Evolutionary conservation across 2,329 filamentous ascomycete species (phyloP).

Genomic region (Xylaria sp.): DNA sequence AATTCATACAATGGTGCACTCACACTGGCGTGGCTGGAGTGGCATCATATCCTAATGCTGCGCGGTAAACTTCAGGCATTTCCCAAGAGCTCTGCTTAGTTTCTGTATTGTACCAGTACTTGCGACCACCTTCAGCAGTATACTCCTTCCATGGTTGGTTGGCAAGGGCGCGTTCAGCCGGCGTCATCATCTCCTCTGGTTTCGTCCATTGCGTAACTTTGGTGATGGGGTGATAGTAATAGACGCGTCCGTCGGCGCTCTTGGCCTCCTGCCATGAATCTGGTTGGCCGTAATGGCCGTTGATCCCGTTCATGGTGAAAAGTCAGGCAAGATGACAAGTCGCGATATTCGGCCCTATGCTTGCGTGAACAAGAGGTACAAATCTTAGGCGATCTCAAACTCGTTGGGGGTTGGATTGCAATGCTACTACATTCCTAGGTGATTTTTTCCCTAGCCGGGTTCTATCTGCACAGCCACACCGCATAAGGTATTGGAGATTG

Average conservation of each 20-base stretch:
- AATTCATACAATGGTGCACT: constrained; percentile 28
- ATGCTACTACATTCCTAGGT: constrained; percentile 10
- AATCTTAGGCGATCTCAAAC: neutral
- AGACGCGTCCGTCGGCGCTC: constrained; percentile 80
- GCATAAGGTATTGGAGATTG: no score
- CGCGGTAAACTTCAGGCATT: constrained; percentile 84
- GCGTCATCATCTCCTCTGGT: constrained; percentile 85
- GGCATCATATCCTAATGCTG: constrained; percentile 67
- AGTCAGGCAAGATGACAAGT: no score
- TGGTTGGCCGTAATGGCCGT: constrained; percentile 55
- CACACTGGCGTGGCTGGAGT: constrained; percentile 53
- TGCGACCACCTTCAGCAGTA: constrained; percentile 80
- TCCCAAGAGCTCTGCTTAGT: constrained; percentile 94
- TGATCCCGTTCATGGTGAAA: constrained; percentile 62
- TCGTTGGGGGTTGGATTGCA: neutral
- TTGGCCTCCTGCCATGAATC: constrained; percentile 80
- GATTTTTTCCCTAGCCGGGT: constrained; percentile 18
- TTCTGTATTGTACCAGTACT: constrained; percentile 95
- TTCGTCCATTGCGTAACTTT: constrained; percentile 95
- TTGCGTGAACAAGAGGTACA: no score
- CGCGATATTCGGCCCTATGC: no score
- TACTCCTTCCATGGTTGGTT: constrained; percentile 94
- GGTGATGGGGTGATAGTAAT: constrained; percentile 88
- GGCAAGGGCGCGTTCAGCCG: constrained; percentile 80
- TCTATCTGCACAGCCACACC: constrained; percentile 15